Evolutionary conservation across 805 yeast genomes (phyloP), one percentile per base, ranked within the genome.

Genomic region (Teunomyces aglyptinius): DNA sequence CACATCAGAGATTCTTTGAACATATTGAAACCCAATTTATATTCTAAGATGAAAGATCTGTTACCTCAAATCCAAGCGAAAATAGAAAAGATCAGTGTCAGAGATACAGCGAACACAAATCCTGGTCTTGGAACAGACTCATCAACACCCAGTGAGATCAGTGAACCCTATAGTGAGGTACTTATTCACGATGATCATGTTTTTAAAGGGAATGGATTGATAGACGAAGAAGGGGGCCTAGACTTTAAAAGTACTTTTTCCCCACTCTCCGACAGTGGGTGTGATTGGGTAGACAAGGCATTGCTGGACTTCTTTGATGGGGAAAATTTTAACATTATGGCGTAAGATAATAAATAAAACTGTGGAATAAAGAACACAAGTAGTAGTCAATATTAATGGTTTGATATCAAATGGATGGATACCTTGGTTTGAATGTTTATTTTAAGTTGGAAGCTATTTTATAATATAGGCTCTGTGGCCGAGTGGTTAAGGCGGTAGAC

Each of bases 221-320:
- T 26, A 10, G 27, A 40, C 15, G 44, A 31, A 16, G 34, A 20
- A 7, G n/a, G 22, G 11, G 33, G 5, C 7, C 16, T 27, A 10
- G 42, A 27, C 24, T 36, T n/a, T 15, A 36, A 36, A 6, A 22
- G 28, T 11, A 13, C 20, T 10, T 28, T 29, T 15, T 43, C 42
- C 19, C 53, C 55, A 4, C 45, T 49, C 5, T 60, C 76, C 5
- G 82, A 77, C 38, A 77, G 82, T 2, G 83, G 83, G 0, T 78
- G 83, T 64, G 80, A 78, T 51, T 78, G 82, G 82, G 76, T 78
- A 39, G 83, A 78, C 54, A 78, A 76, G 45, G 42, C 51, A 8
- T 35, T 48, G 33, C 18, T 48, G 19, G 51, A 48, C 22, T 48
- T 39, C 28, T 41, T 41, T n/a, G 44, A 41, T 11, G 36, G 29